Conservation (phyloP, 805 yeast species). For the Ogataea paradorogensis region DNA sequence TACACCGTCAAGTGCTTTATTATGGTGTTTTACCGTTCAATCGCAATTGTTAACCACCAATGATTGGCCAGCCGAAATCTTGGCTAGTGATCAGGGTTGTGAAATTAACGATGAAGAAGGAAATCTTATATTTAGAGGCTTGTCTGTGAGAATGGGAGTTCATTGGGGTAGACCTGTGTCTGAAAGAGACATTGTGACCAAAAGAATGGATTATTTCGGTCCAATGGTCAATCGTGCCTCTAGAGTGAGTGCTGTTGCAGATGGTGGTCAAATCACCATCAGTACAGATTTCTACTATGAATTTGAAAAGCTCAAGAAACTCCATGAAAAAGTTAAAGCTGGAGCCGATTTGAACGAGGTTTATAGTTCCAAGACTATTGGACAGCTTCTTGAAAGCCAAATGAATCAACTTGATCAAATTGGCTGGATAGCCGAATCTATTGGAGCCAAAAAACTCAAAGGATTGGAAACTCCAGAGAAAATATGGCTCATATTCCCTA, state of each 20-base stretch:
- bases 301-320: slow-evolving; percentile 52
- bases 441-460: slow-evolving; percentile 87
- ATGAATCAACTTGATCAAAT: slow-evolving; percentile 59
- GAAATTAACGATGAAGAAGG: slow-evolving; percentile 64
- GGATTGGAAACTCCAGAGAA: slow-evolving; percentile 93
- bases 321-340: slow-evolving; percentile 41
- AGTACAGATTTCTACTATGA: slow-evolving; percentile 80
- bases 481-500: slow-evolving; percentile 77
- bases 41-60: slow-evolving; percentile 69
- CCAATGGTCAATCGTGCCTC: slow-evolving; percentile 98
- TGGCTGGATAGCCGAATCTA: slow-evolving; percentile 63
- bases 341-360: slow-evolving; percentile 37
- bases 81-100: slow-evolving; percentile 80
- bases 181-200: slow-evolving; percentile 89
- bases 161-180: slow-evolving; percentile 99
- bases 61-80: slow-evolving; percentile 94
- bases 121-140: slow-evolving; percentile 71
- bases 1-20: slow-evolving; percentile 80
- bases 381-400: slow-evolving; percentile 56
- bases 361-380: slow-evolving; percentile 39
- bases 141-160: slow-evolving; percentile 96
- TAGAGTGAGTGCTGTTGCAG: slow-evolving; percentile 90
- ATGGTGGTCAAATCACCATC: slow-evolving; percentile 95
- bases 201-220: slow-evolving; percentile 98
- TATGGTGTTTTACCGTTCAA: slow-evolving; percentile 95